A percentile compares a stretch with the other conserved stretches of the same genome.
Conservation (phyloP, 345 rosid genomes). For the Jatropha curcas region DNA sequence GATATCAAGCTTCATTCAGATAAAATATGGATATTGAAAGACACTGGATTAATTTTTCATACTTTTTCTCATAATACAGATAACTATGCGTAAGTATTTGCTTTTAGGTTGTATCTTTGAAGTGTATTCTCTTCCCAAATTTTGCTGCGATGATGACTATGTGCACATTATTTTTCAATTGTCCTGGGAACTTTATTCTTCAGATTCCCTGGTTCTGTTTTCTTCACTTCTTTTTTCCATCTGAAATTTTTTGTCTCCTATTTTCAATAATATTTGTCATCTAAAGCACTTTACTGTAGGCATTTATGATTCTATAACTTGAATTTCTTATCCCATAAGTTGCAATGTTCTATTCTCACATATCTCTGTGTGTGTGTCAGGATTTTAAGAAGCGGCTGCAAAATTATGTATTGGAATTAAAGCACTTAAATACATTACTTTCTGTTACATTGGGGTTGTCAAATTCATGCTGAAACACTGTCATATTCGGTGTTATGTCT, state of each 20-base stretch:
- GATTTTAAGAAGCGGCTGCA: neutral
- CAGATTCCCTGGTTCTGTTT: neutral
- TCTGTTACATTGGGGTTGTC: neutral
- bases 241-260: neutral
- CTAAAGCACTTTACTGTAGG: neutral
- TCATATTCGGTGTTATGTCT: neutral
- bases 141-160: neutral
- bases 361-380: too few species aligned
- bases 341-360: neutral
- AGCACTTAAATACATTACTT: neutral
- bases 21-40: conserved; percentile 69
- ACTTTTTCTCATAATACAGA: conserved; percentile 39
- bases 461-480: neutral
- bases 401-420: neutral
- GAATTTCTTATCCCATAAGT: neutral
- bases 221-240: neutral
- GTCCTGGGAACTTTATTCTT: neutral
- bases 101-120: neutral
- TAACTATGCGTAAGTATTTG: conserved; percentile 53
- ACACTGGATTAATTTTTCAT: conserved; percentile 54
- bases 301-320: neutral
- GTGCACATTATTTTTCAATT: neutral
- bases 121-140: neutral
- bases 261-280: neutral
- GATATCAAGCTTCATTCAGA: conserved; percentile 74